Conservation (phyloP, 2,329 filamentous ascomycete species). For the Proliferodiscus dingleyae region DNA sequence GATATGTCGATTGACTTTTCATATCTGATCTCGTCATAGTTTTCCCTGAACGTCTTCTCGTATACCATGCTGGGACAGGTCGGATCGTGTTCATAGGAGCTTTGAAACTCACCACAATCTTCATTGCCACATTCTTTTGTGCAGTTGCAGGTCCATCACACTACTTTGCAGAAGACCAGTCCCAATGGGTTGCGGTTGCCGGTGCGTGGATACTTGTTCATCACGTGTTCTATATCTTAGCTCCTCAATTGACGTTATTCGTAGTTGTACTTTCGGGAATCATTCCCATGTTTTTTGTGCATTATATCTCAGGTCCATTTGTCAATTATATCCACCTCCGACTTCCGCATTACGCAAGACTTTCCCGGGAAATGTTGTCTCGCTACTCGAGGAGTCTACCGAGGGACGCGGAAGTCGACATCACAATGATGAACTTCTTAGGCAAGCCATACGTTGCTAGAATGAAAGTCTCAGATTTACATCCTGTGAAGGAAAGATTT, state of each 20-base stretch:
- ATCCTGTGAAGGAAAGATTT: slow-evolving; percentile 23
- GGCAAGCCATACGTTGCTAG: slow-evolving; percentile 33
- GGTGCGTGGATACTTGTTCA: slow-evolving; percentile 16
- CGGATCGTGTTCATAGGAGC: slow-evolving; percentile 64
- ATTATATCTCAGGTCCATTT: slow-evolving; percentile 63
- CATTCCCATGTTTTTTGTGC: slow-evolving; percentile 60
- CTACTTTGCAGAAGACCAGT: slow-evolving; percentile 23
- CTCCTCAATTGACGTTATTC: slow-evolving; percentile 1
- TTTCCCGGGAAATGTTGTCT: slow-evolving; percentile 51
- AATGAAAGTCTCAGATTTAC: slow-evolving; percentile 25
- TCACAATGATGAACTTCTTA: slow-evolving; percentile 38
- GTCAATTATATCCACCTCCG: slow-evolving; percentile 68
- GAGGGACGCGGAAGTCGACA: slow-evolving; percentile 33
- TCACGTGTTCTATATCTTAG: too few relatives aligned
- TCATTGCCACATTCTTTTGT: slow-evolving; percentile 62
- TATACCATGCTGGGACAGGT: slow-evolving; percentile 70
- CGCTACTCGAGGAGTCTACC: slow-evolving; percentile 47
- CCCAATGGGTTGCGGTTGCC: slow-evolving; percentile 23
- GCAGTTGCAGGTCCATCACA: slow-evolving; percentile 51
- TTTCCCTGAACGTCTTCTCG: slow-evolving; percentile 56
- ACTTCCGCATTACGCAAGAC: slow-evolving; percentile 60
- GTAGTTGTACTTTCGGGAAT: slow-evolving; percentile 55
- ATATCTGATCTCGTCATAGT: slow-evolving; percentile 29
- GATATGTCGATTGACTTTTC: neutral
- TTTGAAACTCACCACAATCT: slow-evolving; percentile 66